Evolutionary conservation across 192 early-diverging fungal species (phyloP).

Genomic region (Geranomyces michiganensis): DNA sequence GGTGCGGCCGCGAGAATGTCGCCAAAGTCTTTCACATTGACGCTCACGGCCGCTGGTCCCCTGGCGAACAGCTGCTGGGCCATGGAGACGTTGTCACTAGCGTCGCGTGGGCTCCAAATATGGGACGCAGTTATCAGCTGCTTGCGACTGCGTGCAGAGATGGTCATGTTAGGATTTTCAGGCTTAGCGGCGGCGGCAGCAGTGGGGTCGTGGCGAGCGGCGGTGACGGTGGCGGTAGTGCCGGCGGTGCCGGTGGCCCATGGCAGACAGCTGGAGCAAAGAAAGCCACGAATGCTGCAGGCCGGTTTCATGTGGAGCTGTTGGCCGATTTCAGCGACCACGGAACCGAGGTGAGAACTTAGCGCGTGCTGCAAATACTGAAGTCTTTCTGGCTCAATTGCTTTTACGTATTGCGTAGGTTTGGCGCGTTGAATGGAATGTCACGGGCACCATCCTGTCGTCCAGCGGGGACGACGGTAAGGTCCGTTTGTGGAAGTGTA

Average conservation of each 20-base stretch:
- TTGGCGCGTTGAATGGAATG: constrained; percentile 86
- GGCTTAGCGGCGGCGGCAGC: constrained; percentile 54
- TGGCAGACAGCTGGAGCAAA: constrained; percentile 22
- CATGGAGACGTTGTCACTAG: constrained; percentile 71
- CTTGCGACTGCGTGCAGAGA: constrained; percentile 84
- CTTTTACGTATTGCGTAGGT: no score
- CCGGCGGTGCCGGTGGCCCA: background rate
- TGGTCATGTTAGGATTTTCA: constrained; percentile 75
- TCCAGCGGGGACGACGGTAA: constrained; percentile 83
- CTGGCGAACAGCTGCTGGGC: constrained; percentile 56
- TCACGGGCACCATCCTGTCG: constrained; percentile 77
- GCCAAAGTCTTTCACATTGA: constrained; percentile 62
- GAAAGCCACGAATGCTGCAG: constrained; percentile 3
- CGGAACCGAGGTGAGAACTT: constrained; percentile 54
- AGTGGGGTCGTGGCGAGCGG: constrained; percentile 15
- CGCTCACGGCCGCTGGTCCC: constrained; percentile 62
- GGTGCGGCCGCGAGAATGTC: constrained; percentile 77
- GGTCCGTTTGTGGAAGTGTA: constrained; percentile 80
- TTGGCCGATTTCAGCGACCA: constrained; percentile 69
- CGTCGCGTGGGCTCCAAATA: constrained; percentile 59
- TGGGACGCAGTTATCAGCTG: constrained; percentile 72
- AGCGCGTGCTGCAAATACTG: no score
- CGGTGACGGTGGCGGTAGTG: constrained; percentile 16
- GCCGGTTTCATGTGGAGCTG: constrained; percentile 53
- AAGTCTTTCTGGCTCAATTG: no score